Conservation (phyloP, 805 yeast genomes). For the Nakazawaea sp. region DNA sequence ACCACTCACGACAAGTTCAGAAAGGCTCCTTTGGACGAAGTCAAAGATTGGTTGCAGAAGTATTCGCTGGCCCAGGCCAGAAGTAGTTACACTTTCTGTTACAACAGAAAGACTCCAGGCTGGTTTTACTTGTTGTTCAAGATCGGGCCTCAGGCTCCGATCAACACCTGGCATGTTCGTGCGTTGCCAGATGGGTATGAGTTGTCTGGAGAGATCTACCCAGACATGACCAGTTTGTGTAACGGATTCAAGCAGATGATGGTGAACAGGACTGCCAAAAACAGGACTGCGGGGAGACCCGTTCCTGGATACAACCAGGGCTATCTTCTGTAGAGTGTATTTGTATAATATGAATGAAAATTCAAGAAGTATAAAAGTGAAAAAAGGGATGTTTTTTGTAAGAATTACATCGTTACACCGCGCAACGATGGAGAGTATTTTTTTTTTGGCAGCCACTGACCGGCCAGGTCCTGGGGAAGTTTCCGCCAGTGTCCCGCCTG, state of each 20-base stretch:
- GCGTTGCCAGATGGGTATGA: slow-evolving; percentile 85
- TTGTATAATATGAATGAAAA: too few species aligned
- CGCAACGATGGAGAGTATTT: too few species aligned
- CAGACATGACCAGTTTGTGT: slow-evolving; percentile 83
- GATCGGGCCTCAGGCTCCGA: slow-evolving; percentile 58
- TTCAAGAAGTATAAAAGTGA: too few species aligned
- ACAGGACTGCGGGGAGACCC: too few species aligned
- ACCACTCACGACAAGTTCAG: slow-evolving; percentile 83
- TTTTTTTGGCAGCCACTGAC: too few species aligned
- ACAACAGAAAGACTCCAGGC: slow-evolving; percentile 90
- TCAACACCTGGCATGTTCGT: slow-evolving; percentile 84
- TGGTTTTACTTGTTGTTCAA: slow-evolving; percentile 86
- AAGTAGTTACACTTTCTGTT: slow-evolving; percentile 86
- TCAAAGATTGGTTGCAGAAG: slow-evolving; percentile 78
- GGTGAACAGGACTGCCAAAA: slow-evolving; percentile 13
- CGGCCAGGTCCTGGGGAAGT: too few species aligned
- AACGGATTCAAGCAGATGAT: slow-evolving; percentile 84
- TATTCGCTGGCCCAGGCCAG: slow-evolving; percentile 90
- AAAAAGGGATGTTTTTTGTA: too few species aligned
- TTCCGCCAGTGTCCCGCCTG: too few species aligned
- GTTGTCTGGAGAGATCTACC: slow-evolving; percentile 73
- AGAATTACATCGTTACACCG: too few species aligned
- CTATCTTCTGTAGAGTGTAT: too few species aligned
- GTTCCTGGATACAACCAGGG: too few species aligned
- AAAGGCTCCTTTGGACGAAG: slow-evolving; percentile 71